Base-by-base conservation (phyloP, 495 filamentous ascomycete genomes). In the Stereocaulon alpinum region DNA sequence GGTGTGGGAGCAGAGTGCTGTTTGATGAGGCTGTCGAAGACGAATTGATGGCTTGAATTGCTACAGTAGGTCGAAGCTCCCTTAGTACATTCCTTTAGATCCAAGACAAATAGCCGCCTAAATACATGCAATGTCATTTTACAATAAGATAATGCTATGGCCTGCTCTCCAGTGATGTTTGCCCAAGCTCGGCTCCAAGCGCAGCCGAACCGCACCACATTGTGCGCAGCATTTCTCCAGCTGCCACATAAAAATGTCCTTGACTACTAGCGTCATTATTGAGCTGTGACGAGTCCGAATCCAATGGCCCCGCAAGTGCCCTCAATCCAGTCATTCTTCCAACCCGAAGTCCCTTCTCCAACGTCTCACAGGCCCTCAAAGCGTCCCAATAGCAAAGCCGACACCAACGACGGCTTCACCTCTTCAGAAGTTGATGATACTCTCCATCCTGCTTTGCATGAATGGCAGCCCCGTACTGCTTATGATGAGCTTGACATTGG, bases 271-370 rank as follows among this genome's bases (percentile, higher is more conserved):
- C 18, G 29, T 20, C 49, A 6, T 52, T 27, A 22, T 52, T 15
- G 49, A 34, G 30, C 27, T 52, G 17, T 18, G 27, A 30, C 3
- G 49, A 52, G 6, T 29, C 1, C 29, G 34, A 18, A n/a, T 32
- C 55, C 11, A 15, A 79, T 79, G 76, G 40, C 69, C 20, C 61
- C 63, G 6, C 67, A 69, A 40, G 69, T 67, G 29, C 66, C 74
- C 29, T 76, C 78, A 0, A 79, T 83, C 30, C 78, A 82, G 60
- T 75, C 79, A 27, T 84, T 82, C 67, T 84, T 72, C 61, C 65
- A 71, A 24, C 69, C 67, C 51, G 68, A 70, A 43, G 43, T 32
- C 12, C 47, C 17, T n/a, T 44, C 55, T 62, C 50, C 22, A 37
- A 11, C 34, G 56, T 60, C n/a, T n/a, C 58, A 40, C 34, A 61